Conservation (phyloP, 2,329 filamentous ascomycete genomes). For the Alternaria solani region DNA sequence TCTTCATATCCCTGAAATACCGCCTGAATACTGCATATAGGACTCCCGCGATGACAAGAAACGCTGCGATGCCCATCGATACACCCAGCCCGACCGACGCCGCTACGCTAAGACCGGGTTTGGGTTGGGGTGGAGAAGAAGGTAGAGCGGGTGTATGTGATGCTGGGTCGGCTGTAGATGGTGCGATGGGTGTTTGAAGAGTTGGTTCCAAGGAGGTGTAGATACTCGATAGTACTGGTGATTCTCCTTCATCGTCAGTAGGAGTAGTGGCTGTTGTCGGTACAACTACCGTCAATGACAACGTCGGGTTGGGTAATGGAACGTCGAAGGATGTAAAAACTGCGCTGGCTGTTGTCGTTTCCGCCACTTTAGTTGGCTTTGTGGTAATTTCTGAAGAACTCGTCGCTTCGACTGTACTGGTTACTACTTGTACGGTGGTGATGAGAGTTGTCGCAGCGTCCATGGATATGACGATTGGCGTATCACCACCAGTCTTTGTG, state of each 20-base stretch:
- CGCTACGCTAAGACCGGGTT: neutral
- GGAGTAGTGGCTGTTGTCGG: neutral
- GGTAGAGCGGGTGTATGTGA: neutral
- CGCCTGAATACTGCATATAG: conserved; percentile 2
- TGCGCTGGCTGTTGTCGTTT: neutral
- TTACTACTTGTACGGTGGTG: neutral
- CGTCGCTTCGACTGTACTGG: neutral
- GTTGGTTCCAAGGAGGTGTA: neutral
- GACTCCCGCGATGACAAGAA: neutral
- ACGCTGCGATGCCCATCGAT: neutral
- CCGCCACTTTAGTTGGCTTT: neutral
- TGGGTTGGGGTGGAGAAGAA: neutral
- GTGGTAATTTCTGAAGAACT: neutral
- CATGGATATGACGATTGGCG: conserved; percentile 11
- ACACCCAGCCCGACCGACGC: conserved; percentile 1
- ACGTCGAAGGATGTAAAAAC: neutral
- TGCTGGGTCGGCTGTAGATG: neutral
- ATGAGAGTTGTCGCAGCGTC: neutral
- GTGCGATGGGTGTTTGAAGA: neutral
- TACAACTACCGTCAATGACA: neutral
- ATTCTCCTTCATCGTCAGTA: neutral
- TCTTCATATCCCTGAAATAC: neutral
- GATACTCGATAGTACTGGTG: neutral
- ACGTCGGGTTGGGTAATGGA: neutral
- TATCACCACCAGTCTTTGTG: conserved; percentile 1